These are phyloP conservation scores for Brassica juncea DNA, from an alignment of 345 rosid species.

Conservation along the genomic window DNA sequence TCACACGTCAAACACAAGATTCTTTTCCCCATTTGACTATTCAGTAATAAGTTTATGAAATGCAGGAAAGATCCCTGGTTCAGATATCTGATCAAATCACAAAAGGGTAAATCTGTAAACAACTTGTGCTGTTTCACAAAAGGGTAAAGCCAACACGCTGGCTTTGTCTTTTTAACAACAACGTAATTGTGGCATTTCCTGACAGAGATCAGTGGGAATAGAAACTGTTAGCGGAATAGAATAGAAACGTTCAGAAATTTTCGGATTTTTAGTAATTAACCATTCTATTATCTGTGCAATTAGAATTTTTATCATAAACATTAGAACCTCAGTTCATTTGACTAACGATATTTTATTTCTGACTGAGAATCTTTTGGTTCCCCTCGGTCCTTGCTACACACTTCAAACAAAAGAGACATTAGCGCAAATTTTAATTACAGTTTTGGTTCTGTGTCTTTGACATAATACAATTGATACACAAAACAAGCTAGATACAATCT, in stretches of 20 bases:
- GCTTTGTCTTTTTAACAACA: neutral
- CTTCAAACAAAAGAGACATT: neutral
- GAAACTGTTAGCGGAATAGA: slow-evolving; percentile 76
- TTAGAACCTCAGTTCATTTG: slow-evolving; percentile 17
- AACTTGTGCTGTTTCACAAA: no score
- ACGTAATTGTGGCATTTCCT: slow-evolving; percentile 21
- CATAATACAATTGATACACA: no score
- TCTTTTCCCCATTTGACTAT: neutral
- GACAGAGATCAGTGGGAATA: slow-evolving; percentile 72
- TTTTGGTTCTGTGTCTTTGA: no score
- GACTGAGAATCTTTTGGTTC: slow-evolving; percentile 6
- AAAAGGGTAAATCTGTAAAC: neutral
- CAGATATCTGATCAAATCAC: neutral
- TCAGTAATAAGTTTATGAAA: neutral
- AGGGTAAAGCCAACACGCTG: neutral
- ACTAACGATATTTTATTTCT: neutral
- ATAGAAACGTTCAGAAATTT: slow-evolving; percentile 51
- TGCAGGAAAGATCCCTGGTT: neutral
- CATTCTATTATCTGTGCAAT: neutral
- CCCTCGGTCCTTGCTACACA: neutral
- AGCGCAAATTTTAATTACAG: neutral
- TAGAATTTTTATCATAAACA: slow-evolving; percentile 31
- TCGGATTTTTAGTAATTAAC: slow-evolving; percentile 21
- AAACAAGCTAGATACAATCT: no score
- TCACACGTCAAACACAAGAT: no score